A percentile compares a stretch with the other conserved stretches of the same genome.
These are phyloP conservation scores for Fusarium solani-melongenae DNA, from an alignment of 2,329 filamentous ascomycete species.

Conservation along the genomic window DNA sequence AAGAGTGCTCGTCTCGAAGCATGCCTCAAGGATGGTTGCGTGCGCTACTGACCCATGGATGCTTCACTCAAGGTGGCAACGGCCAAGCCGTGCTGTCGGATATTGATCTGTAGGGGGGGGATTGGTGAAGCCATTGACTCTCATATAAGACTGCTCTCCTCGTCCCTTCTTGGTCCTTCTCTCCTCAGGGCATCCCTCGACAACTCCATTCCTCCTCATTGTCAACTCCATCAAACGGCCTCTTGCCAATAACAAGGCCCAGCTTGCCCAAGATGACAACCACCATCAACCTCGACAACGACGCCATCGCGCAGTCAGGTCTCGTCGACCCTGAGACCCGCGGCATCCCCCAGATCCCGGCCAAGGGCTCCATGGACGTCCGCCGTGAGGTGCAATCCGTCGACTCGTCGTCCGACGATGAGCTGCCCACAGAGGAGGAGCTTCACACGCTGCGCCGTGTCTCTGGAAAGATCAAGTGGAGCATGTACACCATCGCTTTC, in stretches of 20 bases:
- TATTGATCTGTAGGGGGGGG: not conserved
- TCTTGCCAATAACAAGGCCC: not conserved
- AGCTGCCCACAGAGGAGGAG: constrained; percentile 70
- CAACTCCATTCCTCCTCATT: not conserved
- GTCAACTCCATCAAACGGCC: not conserved
- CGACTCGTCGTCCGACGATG: constrained; percentile 40
- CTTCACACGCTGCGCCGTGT: constrained; percentile 70
- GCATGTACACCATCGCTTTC: constrained; percentile 76
- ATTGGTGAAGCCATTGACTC: not conserved
- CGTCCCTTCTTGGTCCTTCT: not conserved
- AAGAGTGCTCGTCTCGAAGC: not conserved
- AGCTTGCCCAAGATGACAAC: constrained; percentile 47
- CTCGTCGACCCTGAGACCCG: constrained; percentile 47
- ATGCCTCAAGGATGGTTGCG: constrained; percentile 7
- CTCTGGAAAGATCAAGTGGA: constrained; percentile 72
- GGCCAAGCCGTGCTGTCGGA: constrained; percentile 25
- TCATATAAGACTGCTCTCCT: constrained; percentile 22
- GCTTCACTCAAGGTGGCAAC: constrained; percentile 20
- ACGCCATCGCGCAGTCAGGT: constrained; percentile 50
- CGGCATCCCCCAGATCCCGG: constrained; percentile 41
- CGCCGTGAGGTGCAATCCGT: constrained; percentile 37
- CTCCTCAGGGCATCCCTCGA: not conserved
- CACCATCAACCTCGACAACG: constrained; percentile 49
- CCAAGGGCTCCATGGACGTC: constrained; percentile 45
- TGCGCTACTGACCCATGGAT: not conserved